These are phyloP conservation scores for Boletellus emodensis DNA, from an alignment of 768 basidiomycete species.

Conservation along the genomic window DNA sequence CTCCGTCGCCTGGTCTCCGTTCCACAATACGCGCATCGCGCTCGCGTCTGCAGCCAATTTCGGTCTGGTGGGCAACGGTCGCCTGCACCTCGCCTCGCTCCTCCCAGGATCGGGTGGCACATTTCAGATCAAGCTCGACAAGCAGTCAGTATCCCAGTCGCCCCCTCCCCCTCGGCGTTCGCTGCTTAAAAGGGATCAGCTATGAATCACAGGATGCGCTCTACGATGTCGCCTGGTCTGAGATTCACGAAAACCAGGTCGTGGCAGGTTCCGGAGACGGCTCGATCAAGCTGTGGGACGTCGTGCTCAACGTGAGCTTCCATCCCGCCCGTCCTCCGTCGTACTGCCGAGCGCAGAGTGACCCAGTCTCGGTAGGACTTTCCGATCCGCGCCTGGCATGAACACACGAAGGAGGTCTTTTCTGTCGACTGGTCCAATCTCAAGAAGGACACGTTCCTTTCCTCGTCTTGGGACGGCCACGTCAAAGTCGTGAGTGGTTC, in stretches of 20 bases:
- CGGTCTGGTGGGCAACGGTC: constrained; percentile 92
- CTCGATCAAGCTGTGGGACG: constrained; percentile 86
- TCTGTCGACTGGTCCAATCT: constrained; percentile 95
- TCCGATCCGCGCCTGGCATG: constrained; percentile 90
- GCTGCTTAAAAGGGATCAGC: constrained; percentile 36
- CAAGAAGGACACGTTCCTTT: constrained; percentile 81
- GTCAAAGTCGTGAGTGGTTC: constrained; percentile 73
- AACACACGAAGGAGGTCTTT: constrained; percentile 90
- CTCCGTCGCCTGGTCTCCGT: constrained; percentile 79
- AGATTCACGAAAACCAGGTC: constrained; percentile 90
- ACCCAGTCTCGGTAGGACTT: constrained; percentile 57
- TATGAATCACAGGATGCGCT: constrained; percentile 89
- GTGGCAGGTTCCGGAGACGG: constrained; percentile 89
- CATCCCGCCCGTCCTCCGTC: not conserved
- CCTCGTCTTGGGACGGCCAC: constrained; percentile 88
- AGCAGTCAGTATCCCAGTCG: constrained; percentile 50
- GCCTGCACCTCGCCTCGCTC: constrained; percentile 67
- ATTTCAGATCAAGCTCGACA: constrained; percentile 52
- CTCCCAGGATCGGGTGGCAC: constrained; percentile 43
- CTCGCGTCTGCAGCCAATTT: constrained; percentile 88
- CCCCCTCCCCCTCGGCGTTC: not conserved
- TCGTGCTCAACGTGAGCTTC: constrained; percentile 68
- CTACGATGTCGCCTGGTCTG: constrained; percentile 93
- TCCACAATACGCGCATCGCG: constrained; percentile 69
- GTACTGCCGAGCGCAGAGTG: constrained; percentile 24